Evolutionary conservation across 306 rosid species (phyloP), one percentile per base, ranked within the genome.

Genomic region (Ormosia emarginata): DNA sequence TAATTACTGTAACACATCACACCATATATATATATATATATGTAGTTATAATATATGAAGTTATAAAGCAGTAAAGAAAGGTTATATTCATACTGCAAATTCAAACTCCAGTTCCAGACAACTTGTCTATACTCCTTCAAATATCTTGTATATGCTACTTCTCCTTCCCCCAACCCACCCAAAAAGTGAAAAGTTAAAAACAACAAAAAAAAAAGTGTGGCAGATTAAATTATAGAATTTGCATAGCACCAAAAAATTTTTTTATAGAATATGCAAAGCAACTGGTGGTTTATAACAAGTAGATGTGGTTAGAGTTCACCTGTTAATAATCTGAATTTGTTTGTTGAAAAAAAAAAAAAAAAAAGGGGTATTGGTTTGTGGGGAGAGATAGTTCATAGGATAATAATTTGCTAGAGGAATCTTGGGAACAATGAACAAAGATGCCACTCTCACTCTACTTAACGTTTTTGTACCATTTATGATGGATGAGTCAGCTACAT

Each of bases 401-500:
- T 3, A 49, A 37, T 75, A 6, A 41, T 61, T 40, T 62, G 53
- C 8, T 53, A 53, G 37, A 78, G 46, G 82, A 80, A 80, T 75
- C 69, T 75, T 80, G 29, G 70, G 85, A 75, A 79, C 52, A 46
- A 63, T 24, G 57, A 47, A 63, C 30, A 67, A 62, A 67, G 82
- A 80, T 80, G 74, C 85, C 52, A 76, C 75, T 8, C 52, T 69
- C 40, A 61, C 40, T 29, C 32, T 5, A 12, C 53, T 47, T 9
- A 58, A 29, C 61, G 6, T 2, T n/a, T 6, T 15, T 6, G 6
- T 3, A 3, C 4, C 46, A 41, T 41, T 41, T 8, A 41, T 49
- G 55, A 49, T 49, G 55, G 2, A 14, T 10, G 3, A 46, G 5
- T 46, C 3, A 46, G 3, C n/a, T 1, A 3, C 6, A 4, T 0